phyloP scores from a whole-genome alignment of 331 rosid species.

The Malus hybrid region DNA sequence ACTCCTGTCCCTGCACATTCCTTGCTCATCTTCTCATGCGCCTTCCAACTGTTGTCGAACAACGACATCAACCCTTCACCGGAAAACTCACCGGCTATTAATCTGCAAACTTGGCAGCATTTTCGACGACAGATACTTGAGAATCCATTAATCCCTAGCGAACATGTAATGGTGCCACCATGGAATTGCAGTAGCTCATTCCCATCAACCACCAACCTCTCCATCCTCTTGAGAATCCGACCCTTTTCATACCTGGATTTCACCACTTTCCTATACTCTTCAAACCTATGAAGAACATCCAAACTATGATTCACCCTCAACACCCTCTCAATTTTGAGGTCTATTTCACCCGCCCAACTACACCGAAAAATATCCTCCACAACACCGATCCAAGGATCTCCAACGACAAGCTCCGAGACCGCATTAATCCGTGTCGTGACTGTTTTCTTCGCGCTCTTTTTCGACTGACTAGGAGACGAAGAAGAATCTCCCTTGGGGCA shows the following conservation, averaged over 20 bases:
- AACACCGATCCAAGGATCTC: not conserved
- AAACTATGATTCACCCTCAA: conserved; percentile 12
- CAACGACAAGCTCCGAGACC: not conserved
- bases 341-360: conserved; percentile 7
- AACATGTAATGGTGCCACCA: conserved; percentile 10
- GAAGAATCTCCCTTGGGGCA: not conserved
- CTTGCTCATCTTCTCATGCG: conserved; percentile 13
- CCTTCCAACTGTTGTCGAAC: conserved; percentile 5
- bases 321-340: conserved; percentile 11
- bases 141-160: not conserved
- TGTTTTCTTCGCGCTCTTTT: not conserved
- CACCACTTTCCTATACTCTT: conserved; percentile 4
- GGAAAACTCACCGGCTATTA: not conserved
- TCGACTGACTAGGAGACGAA: not conserved
- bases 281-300: not conserved
- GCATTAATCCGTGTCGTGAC: not conserved
- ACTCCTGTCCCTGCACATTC: not conserved
- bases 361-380: not conserved
- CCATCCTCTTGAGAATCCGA: not conserved
- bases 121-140: not conserved
- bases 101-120: conserved; percentile 15
- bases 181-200: conserved; percentile 15
- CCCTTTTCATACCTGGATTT: not conserved
- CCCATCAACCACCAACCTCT: conserved; percentile 13
- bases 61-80: not conserved